Conservation (phyloP, 805 yeast genomes). For the Saccharomycopsis babjevae region DNA sequence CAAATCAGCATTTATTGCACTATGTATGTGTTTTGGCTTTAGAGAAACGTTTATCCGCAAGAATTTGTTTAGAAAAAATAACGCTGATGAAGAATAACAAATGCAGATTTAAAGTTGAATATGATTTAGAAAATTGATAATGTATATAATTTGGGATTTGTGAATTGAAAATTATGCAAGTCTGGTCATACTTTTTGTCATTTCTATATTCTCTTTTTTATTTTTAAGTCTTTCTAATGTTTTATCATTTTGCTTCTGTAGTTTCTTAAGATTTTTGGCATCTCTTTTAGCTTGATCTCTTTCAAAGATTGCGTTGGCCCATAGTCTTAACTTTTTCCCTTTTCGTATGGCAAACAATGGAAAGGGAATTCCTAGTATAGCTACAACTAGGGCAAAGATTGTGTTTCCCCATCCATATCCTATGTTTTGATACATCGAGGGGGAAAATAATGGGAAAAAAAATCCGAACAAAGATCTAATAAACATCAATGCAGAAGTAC, state of each 20-base stretch:
- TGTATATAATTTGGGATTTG: no score
- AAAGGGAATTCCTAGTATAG: conserved; percentile 56
- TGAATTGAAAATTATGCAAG: no score
- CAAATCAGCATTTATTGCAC: neutral
- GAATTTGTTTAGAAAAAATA: no score
- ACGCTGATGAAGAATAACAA: no score
- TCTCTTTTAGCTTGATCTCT: conserved; percentile 37
- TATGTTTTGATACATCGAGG: conserved; percentile 41
- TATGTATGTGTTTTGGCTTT: neutral
- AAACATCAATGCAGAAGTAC: conserved; percentile 58
- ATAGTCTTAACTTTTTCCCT: conserved; percentile 48
- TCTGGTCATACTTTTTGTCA: neutral
- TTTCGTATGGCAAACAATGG: conserved; percentile 46
- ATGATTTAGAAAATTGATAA: no score
- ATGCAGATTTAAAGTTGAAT: neutral
- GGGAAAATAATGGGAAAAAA: conserved; percentile 56
- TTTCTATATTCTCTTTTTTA: neutral
- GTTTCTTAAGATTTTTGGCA: conserved; percentile 19
- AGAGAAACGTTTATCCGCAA: neutral
- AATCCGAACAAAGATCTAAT: conserved; percentile 61
- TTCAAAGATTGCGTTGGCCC: conserved; percentile 46
- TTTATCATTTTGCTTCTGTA: neutral
- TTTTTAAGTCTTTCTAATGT: neutral
- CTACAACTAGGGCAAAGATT: conserved; percentile 46
- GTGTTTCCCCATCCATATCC: conserved; percentile 70